These are phyloP conservation scores for Trichophyton rubrum DNA, from an alignment of 2,329 filamentous ascomycete species.

Conservation along the genomic window DNA sequence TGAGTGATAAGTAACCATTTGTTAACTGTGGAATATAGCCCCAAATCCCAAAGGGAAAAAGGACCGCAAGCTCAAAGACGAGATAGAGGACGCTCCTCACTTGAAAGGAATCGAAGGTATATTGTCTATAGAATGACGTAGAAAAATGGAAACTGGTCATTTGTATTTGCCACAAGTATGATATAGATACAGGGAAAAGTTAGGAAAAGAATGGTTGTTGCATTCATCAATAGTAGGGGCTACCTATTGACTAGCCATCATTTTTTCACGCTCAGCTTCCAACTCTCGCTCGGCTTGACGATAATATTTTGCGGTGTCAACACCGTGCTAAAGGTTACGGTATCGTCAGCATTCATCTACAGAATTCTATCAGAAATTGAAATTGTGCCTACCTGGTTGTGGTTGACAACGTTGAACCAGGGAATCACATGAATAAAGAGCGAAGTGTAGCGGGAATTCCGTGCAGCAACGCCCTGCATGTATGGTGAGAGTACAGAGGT, in stretches of 20 bases:
- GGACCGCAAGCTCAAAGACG: slow-evolving; percentile 50
- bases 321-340: slow-evolving; percentile 55
- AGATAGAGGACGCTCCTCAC: slow-evolving; percentile 27
- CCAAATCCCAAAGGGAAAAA: slow-evolving; percentile 54
- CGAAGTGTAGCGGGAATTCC: slow-evolving; percentile 85
- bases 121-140: neutral
- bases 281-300: slow-evolving; percentile 87
- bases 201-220: neutral
- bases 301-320: slow-evolving; percentile 98
- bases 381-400: slow-evolving; percentile 47
- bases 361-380: neutral
- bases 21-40: slow-evolving; percentile 27
- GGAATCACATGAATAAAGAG: slow-evolving; percentile 74
- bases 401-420: slow-evolving; percentile 98
- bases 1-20: neutral
- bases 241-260: slow-evolving; percentile 1
- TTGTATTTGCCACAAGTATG: slow-evolving; percentile 1
- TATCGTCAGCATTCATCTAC: slow-evolving; percentile 10
- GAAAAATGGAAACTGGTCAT: slow-evolving; percentile 1
- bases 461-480: slow-evolving; percentile 82
- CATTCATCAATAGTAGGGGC: neutral
- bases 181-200: slow-evolving; percentile 7
- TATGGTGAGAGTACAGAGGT: slow-evolving; percentile 65
- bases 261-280: slow-evolving; percentile 55
- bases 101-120: neutral